These are phyloP conservation scores for Yarrowia sp. DNA, from an alignment of 805 yeast genomes.

Conservation along the genomic window DNA sequence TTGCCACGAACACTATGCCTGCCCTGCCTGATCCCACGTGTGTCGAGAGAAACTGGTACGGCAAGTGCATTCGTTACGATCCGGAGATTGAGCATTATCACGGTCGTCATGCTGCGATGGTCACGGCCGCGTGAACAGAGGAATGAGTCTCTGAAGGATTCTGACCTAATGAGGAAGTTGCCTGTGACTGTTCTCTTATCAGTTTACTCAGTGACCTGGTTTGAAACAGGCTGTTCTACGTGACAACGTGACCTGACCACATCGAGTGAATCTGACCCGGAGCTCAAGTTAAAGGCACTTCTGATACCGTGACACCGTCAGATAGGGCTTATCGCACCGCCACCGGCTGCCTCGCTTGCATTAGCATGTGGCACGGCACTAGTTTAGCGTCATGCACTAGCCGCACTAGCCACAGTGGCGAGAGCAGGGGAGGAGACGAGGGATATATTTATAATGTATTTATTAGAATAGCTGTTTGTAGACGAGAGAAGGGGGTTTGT, in stretches of 20 bases:
- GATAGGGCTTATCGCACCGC: no score
- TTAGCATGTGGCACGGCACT: constrained; percentile 18
- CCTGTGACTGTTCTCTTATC: no score
- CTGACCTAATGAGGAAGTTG: no score
- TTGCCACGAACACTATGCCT: constrained; percentile 19
- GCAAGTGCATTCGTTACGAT: constrained; percentile 31
- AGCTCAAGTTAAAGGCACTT: no score
- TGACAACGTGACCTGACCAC: no score
- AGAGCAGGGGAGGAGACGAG: background rate
- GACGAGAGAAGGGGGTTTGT: background rate
- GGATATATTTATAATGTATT: constrained; percentile 17
- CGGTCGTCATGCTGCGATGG: no score
- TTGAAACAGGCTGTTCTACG: no score
- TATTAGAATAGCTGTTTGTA: background rate
- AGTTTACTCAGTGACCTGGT: no score
- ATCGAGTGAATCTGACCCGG: no score
- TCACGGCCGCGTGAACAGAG: no score
- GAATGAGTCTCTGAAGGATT: no score
- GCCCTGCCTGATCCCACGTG: constrained; percentile 39
- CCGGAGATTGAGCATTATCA: constrained; percentile 9
- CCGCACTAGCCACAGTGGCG: constrained; percentile 8
- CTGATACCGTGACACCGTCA: no score
- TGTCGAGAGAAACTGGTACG: constrained; percentile 43
- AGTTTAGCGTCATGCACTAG: constrained; percentile 11
- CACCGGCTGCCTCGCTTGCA: background rate